Percentiles rank a stretch among this genome's conserved stretches.
Conservation (phyloP, 768 basidiomycete genomes). For the Paxillus involutus region DNA sequence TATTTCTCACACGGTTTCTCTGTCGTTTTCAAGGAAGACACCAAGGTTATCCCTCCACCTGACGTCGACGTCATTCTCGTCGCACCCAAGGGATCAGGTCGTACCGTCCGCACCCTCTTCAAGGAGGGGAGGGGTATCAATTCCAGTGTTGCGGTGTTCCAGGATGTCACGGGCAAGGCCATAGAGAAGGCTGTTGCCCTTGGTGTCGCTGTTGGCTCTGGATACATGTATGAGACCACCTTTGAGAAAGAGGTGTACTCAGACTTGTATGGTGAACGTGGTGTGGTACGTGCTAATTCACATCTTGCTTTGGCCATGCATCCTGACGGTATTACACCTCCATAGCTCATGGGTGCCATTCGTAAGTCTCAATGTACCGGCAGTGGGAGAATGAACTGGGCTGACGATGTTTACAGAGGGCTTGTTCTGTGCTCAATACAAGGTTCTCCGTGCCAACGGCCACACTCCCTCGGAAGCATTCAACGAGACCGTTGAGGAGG, state of each 20-base stretch:
- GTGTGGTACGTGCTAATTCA: slow-evolving; percentile 70
- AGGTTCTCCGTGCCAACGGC: slow-evolving; percentile 94
- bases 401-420: slow-evolving; percentile 60
- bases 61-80: slow-evolving; percentile 99
- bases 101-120: slow-evolving; percentile 99
- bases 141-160: slow-evolving; percentile 91
- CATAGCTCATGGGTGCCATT: slow-evolving; percentile 93
- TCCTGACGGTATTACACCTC: slow-evolving; percentile 1
- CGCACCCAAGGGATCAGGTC: slow-evolving; percentile 97
- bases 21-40: slow-evolving; percentile 96
- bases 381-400: background rate
- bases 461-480: slow-evolving; percentile 98
- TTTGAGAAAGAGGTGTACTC: slow-evolving; percentile 99
- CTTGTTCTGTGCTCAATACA: slow-evolving; percentile 98
- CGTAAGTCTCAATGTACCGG: slow-evolving; percentile 47
- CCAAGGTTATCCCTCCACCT: slow-evolving; percentile 84
- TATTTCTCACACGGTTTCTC: slow-evolving; percentile 99
- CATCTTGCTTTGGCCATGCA: background rate
- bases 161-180: slow-evolving; percentile 97
- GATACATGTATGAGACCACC: slow-evolving; percentile 98
- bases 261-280: slow-evolving; percentile 98
- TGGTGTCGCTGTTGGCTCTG: slow-evolving; percentile 92
- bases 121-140: slow-evolving; percentile 99
- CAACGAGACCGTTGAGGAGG: slow-evolving; percentile 99
- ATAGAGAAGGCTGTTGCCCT: slow-evolving; percentile 96